These are phyloP conservation scores for Boechera stricta DNA, from an alignment of 345 rosid species.

Conservation along the genomic window DNA sequence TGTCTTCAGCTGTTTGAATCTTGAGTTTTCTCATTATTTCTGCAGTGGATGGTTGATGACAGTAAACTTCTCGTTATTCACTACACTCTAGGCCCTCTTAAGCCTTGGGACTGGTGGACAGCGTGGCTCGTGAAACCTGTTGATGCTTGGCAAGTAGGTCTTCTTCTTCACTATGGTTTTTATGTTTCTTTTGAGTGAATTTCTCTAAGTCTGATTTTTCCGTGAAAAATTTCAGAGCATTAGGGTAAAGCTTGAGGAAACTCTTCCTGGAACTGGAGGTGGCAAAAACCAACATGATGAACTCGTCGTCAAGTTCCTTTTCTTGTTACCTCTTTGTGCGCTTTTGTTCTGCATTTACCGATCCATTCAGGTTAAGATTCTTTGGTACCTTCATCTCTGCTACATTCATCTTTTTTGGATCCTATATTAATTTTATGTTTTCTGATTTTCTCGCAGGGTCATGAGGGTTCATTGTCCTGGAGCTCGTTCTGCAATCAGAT, in stretches of 20 bases:
- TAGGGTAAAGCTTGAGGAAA: conserved; percentile 72
- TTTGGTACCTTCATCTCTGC: conserved; percentile 7
- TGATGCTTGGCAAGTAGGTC: conserved; percentile 91
- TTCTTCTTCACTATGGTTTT: conserved; percentile 27
- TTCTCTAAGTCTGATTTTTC: conserved; percentile 5
- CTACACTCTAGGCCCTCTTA: conserved; percentile 94
- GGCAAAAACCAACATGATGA: conserved; percentile 78
- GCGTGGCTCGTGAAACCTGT: conserved; percentile 97
- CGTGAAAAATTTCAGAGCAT: conserved; percentile 53
- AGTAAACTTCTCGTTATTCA: conserved; percentile 87
- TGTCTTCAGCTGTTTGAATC: conserved; percentile 24
- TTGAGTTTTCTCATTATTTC: conserved; percentile 30
- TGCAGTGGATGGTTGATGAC: conserved; percentile 99
- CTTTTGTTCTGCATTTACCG: conserved; percentile 48
- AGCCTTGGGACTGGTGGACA: conserved; percentile 99
- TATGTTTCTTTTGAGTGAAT: conserved; percentile 21
- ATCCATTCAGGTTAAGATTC: conserved; percentile 38
- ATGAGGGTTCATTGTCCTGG: conserved; percentile 56
- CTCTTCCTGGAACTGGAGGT: conserved; percentile 93
- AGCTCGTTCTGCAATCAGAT: conserved; percentile 63
- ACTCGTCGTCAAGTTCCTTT: conserved; percentile 68
- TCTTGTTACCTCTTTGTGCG: conserved; percentile 72
- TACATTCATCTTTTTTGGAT: conserved; percentile 18
- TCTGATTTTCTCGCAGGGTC: conserved; percentile 50
- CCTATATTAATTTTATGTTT: neutral